phyloP scores from a whole-genome alignment of 2,329 filamentous ascomycete species.

The Lachnellula hyalina region DNA sequence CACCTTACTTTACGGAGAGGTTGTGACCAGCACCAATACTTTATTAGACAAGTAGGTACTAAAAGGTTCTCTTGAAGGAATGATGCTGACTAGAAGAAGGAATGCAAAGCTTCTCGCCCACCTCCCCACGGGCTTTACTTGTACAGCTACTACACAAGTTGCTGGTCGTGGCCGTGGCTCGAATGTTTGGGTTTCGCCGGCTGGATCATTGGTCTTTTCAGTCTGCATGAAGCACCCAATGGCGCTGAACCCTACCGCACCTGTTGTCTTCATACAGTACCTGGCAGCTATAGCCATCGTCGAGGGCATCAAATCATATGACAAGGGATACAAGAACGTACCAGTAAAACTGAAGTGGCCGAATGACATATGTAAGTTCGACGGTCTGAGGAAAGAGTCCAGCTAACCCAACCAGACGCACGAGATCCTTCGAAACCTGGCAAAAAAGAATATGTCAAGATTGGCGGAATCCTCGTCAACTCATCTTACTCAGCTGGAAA shows the following conservation, averaged over 20 bases:
- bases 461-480: conserved; percentile 89
- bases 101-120: conserved; percentile 72
- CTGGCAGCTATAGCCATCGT: conserved; percentile 83
- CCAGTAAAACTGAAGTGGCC: conserved; percentile 94
- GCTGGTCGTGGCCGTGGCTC: conserved; percentile 82
- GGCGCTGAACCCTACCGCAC: conserved; percentile 63
- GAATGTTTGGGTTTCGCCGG: conserved; percentile 92
- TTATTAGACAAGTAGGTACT: conserved; percentile 72
- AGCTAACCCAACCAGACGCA: conserved; percentile 44
- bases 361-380: conserved; percentile 74
- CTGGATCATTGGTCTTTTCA: conserved; percentile 82
- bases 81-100: conserved; percentile 36
- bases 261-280: conserved; percentile 92
- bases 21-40: conserved; percentile 90
- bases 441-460: conserved; percentile 66
- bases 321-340: conserved; percentile 65
- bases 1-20: conserved; percentile 78
- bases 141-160: conserved; percentile 81
- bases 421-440: conserved; percentile 54
- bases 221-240: conserved; percentile 80
- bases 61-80: not conserved
- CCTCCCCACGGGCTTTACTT: conserved; percentile 80
- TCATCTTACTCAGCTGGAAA: conserved; percentile 70
- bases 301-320: conserved; percentile 76
- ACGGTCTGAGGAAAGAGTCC: not conserved